Percentiles rank a stretch among this genome's conserved stretches.
Conservation (phyloP, 129 eudicot genomes). For the Lonicera japonica region DNA sequence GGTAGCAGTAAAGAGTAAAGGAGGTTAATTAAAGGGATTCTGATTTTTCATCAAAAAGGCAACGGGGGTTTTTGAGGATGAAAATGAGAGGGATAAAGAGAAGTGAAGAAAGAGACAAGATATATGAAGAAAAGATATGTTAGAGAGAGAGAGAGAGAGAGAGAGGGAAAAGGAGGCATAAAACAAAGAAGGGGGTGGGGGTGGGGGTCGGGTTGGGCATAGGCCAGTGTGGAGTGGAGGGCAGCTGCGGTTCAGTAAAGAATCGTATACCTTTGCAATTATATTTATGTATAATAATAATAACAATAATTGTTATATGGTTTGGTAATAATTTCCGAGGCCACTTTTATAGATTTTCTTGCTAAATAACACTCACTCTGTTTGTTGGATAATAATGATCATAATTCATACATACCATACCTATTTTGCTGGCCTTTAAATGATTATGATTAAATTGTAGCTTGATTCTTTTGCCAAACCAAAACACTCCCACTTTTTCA, state of each 20-base stretch:
- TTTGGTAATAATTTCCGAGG: no score
- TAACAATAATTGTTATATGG: no score
- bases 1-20: not conserved
- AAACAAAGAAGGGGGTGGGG: not conserved
- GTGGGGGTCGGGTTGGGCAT: slow-evolving; percentile 8
- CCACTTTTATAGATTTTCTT: no score
- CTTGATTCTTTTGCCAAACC: no score
- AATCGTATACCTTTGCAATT: slow-evolving; percentile 21
- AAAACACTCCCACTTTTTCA: no score
- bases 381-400: no score
- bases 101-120: slow-evolving; percentile 37
- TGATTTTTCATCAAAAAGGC: slow-evolving; percentile 25
- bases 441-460: no score
- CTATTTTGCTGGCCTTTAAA: no score
- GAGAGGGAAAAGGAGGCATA: not conserved
- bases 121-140: slow-evolving; percentile 3
- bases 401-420: no score
- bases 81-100: slow-evolving; percentile 16
- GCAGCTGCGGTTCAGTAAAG: slow-evolving; percentile 11
- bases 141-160: slow-evolving; percentile 7
- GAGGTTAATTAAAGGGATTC: slow-evolving; percentile 25
- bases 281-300: no score
- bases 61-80: slow-evolving; percentile 38
- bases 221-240: slow-evolving; percentile 23
- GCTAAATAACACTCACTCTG: no score